Base-by-base conservation (phyloP, 1,284 basidiomycete genomes). In the Wallemia ichthyophaga region DNA sequence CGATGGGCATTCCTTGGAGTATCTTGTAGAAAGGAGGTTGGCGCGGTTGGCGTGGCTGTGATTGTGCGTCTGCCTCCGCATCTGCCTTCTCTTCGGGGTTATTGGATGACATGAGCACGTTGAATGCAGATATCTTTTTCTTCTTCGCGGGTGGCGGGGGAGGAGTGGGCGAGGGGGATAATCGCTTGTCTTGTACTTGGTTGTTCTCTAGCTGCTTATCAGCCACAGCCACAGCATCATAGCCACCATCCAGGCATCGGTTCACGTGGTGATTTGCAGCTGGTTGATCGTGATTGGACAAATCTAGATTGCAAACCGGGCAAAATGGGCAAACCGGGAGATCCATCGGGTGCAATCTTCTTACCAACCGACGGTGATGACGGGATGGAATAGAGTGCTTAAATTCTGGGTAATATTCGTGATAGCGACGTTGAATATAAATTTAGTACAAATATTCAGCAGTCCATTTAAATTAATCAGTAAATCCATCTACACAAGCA, bases 1-100 rank as follows among this genome's bases (percentile, higher is more conserved):
- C 83, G 56, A 96, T 85, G 1, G 91, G 88, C 89, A 96, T 95
- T 1, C 94, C 92, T 63, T 87, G 84, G 63, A 98, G 56, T 56
- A 89, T 78, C 71, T 94, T 95, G 71, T 91, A 94, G 67, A 94
- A 94, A 0, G 89, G 89, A 1, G 87, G 58, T 58, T 62, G 67
- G 67, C 24, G 69, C 67, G 64, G 71, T 63, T 73, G 73, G 60
- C 69, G 72, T 25, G 72, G 73, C 59, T 76, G 73, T 63, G 80
- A 77, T 1, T 69, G 72, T 17, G 68, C 67, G 21, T 78, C 75
- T 0, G 81, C 86, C 66, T 85, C 83, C 65, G 80, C 82, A 87
- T 87, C 92, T 9, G 79, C 78, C 61, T 81, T 80, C 57, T 78
- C 78, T 66, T 89, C 85, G 64, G n/a, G n/a, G n/a, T 80, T 81